A percentile compares a stretch with the other conserved stretches of the same genome.
Evolutionary conservation across 2,329 filamentous ascomycete species (phyloP).

Genomic region (Arachnopeziza araneosa): DNA sequence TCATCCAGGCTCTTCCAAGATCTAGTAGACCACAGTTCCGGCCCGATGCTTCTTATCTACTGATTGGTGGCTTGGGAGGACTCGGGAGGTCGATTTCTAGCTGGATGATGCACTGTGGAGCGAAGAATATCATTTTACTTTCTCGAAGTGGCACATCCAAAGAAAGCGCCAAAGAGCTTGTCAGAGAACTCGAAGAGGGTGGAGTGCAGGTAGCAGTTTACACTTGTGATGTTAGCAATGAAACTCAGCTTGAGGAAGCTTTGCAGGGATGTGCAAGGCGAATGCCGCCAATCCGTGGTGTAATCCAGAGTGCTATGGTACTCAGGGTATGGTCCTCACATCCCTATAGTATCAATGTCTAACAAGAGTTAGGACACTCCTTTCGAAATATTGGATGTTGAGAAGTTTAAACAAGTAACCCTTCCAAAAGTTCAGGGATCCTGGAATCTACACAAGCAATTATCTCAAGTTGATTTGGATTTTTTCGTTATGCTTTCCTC

Average conservation of each 20-base stretch:
- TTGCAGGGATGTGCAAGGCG: conserved; percentile 6
- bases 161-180: conserved; percentile 9
- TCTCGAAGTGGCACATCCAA: conserved; percentile 13
- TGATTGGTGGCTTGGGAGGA: conserved; percentile 28
- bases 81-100: conserved; percentile 21
- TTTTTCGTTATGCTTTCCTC: conserved; percentile 32
- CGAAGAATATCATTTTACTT: conserved; percentile 24
- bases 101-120: conserved; percentile 22
- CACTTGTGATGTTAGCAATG: conserved; percentile 16
- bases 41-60: conserved; percentile 23
- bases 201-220: conserved; percentile 15
- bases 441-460: conserved; percentile 15
- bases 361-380: not conserved
- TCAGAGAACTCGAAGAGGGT: conserved; percentile 1
- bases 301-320: conserved; percentile 27
- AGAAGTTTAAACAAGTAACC: conserved; percentile 30
- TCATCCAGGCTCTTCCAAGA: conserved; percentile 9
- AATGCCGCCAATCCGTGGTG: conserved; percentile 16
- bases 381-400: conserved; percentile 29
- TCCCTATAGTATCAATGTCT: not conserved
- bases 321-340: conserved; percentile 10
- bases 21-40: conserved; percentile 26
- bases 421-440: conserved; percentile 29
- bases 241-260: conserved; percentile 5
- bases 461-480: conserved; percentile 25